Percentiles rank a stretch among this genome's conserved stretches.
Conservation (phyloP, 2,329 filamentous ascomycete species). For the Dactylellina parvicollis region DNA sequence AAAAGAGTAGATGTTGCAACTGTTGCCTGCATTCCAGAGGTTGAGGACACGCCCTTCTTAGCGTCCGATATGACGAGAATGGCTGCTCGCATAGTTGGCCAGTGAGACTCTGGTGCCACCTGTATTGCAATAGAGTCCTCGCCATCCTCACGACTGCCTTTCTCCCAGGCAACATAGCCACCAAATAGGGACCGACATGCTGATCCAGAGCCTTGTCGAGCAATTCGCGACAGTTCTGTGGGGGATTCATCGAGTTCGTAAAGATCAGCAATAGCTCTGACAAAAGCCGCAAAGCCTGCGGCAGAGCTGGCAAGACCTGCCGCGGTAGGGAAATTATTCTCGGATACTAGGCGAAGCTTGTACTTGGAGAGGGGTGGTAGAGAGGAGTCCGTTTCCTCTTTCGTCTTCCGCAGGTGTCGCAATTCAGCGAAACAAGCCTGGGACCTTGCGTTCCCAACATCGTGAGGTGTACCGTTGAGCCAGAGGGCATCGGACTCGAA, state of each 20-base stretch:
- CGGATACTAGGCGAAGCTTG: constrained; percentile 85
- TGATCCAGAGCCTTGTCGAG: constrained; percentile 91
- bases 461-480: constrained; percentile 83
- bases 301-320: constrained; percentile 83
- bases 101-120: constrained; percentile 87
- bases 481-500: constrained; percentile 79
- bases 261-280: constrained; percentile 88
- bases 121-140: constrained; percentile 87
- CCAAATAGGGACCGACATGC: constrained; percentile 93
- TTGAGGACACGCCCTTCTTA: constrained; percentile 95
- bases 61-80: constrained; percentile 90
- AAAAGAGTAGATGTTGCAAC: constrained; percentile 92
- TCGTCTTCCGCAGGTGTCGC: constrained; percentile 75
- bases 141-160: constrained; percentile 77
- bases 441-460: constrained; percentile 87
- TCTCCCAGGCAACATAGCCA: constrained; percentile 94
- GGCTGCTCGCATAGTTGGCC: constrained; percentile 92
- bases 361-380: constrained; percentile 83
- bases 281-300: constrained; percentile 74
- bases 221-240: constrained; percentile 85
- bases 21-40: constrained; percentile 95
- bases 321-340: constrained; percentile 99
- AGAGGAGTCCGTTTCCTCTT: constrained; percentile 76
- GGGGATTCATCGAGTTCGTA: constrained; percentile 85
- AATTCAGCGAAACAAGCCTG: constrained; percentile 93